These are phyloP conservation scores for Kluyveromyces marxianus DNA, from an alignment of 1,139 yeast species.

Conservation along the genomic window DNA sequence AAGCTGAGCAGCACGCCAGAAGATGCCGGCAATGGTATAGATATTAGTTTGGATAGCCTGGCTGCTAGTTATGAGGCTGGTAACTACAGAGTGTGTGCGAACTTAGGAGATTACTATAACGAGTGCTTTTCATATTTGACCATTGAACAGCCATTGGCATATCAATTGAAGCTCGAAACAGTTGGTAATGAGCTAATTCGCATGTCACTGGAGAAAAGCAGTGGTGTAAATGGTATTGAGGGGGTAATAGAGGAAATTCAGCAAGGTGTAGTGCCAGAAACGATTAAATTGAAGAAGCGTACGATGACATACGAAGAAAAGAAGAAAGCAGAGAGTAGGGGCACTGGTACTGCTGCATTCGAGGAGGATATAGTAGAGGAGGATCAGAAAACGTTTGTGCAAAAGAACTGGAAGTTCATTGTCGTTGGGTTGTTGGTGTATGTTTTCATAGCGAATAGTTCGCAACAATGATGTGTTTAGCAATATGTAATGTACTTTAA, in stretches of 20 bases:
- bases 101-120: slow-evolving; percentile 7
- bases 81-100: slow-evolving; percentile 15
- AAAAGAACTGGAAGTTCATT: slow-evolving; percentile 27
- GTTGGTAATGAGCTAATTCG: slow-evolving; percentile 10
- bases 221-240: slow-evolving; percentile 11
- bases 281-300: slow-evolving; percentile 20
- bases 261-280: slow-evolving; percentile 19
- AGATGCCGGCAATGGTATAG: not conserved
- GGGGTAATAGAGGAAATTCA: slow-evolving; percentile 13
- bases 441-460: not conserved
- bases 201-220: slow-evolving; percentile 17
- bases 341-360: slow-evolving; percentile 16
- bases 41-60: not conserved
- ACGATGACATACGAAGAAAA: slow-evolving; percentile 29
- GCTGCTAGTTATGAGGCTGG: not conserved
- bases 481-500: no score
- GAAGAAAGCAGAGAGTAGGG: slow-evolving; percentile 14
- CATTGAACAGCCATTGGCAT: slow-evolving; percentile 18
- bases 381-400: slow-evolving; percentile 16
- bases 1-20: not conserved
- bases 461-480: not conserved
- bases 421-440: slow-evolving; percentile 23
- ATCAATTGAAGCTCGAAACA: slow-evolving; percentile 15
- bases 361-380: slow-evolving; percentile 17
- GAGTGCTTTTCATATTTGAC: slow-evolving; percentile 21